phyloP scores from a whole-genome alignment of 2,329 filamentous ascomycete genomes.

The Fusarium nurragi region DNA sequence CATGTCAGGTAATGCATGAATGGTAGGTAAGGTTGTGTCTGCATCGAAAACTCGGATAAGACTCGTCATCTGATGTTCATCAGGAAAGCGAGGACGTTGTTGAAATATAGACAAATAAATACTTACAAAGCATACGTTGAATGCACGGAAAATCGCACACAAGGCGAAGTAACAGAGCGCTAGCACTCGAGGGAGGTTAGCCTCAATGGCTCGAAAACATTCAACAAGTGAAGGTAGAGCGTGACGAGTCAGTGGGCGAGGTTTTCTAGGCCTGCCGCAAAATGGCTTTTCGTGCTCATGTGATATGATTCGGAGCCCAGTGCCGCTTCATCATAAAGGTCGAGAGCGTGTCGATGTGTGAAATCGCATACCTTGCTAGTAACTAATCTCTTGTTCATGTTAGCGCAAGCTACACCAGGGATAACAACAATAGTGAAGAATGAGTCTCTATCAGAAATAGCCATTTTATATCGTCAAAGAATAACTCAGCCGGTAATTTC shows the following conservation, averaged over 20 bases:
- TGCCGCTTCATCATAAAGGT: constrained; percentile 85
- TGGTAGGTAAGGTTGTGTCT: constrained; percentile 73
- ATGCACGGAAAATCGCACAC: background rate
- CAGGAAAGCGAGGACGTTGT: constrained; percentile 47
- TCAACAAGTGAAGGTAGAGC: constrained; percentile 16
- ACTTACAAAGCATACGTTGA: constrained; percentile 25
- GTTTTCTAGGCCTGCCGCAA: constrained; percentile 99
- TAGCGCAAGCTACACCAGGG: constrained; percentile 42
- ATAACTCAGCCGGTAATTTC: constrained; percentile 95
- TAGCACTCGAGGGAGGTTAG: constrained; percentile 39
- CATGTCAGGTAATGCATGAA: constrained; percentile 72
- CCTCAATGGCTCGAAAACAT: constrained; percentile 20
- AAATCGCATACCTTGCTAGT: constrained; percentile 49
- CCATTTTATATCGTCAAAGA: constrained; percentile 84
- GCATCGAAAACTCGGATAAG: constrained; percentile 78
- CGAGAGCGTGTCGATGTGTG: constrained; percentile 20
- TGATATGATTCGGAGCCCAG: constrained; percentile 85
- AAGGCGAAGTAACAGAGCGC: background rate
- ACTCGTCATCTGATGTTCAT: constrained; percentile 76
- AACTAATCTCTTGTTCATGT: constrained; percentile 40
- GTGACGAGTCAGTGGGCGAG: constrained; percentile 86
- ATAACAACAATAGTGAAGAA: constrained; percentile 16
- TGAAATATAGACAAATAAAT: constrained; percentile 1
- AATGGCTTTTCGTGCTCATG: constrained; percentile 86
- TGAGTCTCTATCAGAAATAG: constrained; percentile 75